Evolutionary conservation across 352 stramenopile genomes (phyloP).

Genomic region (Thalassiosira sp.): DNA sequence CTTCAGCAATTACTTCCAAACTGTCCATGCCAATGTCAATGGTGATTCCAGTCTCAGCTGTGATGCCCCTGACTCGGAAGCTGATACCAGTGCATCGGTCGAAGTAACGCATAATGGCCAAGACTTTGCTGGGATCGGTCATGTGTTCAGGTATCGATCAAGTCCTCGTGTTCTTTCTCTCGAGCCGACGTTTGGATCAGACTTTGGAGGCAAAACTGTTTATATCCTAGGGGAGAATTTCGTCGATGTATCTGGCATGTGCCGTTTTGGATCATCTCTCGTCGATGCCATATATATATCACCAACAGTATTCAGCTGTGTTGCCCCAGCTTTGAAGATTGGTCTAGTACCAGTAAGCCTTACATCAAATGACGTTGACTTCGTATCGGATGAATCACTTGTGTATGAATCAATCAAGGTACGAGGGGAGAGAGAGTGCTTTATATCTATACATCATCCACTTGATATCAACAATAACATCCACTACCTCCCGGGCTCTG

Average conservation of each 20-base stretch:
- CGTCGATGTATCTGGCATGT: constrained; percentile 26
- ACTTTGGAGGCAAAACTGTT: constrained; percentile 53
- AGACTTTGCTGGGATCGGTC: constrained; percentile 33
- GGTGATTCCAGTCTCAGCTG: constrained; percentile 34
- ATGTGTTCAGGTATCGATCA: constrained; percentile 41
- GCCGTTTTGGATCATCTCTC: constrained; percentile 52
- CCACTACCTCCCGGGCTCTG: too few species aligned
- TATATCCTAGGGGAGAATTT: constrained; percentile 58
- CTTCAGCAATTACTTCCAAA: constrained; percentile 17
- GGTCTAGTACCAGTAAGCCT: constrained; percentile 83
- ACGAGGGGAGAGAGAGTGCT: too few species aligned
- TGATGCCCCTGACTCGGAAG: constrained; percentile 26
- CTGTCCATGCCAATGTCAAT: constrained; percentile 22
- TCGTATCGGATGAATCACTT: constrained; percentile 40
- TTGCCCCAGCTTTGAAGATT: constrained; percentile 81
- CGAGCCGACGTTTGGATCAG: constrained; percentile 44
- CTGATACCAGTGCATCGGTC: constrained; percentile 24
- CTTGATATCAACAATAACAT: too few species aligned
- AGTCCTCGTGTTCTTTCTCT: constrained; percentile 41
- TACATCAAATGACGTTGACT: constrained; percentile 87
- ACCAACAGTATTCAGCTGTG: constrained; percentile 84
- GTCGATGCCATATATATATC: constrained; percentile 88
- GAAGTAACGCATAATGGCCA: constrained; percentile 59
- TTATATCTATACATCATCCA: too few species aligned
- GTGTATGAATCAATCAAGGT: constrained; percentile 50